Evolutionary conservation across 495 filamentous ascomycete species (phyloP).

Genomic region (Hypoxylon lienhwacheense): DNA sequence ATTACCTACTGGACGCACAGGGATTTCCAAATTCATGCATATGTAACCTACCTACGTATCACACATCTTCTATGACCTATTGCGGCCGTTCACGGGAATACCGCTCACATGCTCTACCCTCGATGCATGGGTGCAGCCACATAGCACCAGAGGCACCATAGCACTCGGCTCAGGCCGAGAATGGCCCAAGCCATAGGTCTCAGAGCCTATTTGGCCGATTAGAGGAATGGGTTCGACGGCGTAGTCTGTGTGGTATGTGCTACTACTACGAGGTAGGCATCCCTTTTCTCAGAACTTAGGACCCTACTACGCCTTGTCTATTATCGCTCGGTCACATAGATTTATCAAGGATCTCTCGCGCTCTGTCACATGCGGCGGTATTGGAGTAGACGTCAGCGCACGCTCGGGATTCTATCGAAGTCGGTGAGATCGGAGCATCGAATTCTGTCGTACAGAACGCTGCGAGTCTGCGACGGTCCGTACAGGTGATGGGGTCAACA

Average conservation of each 20-base stretch:
- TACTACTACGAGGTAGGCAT: slow-evolving; percentile 21
- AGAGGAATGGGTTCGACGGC: slow-evolving; percentile 14
- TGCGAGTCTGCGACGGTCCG: slow-evolving; percentile 18
- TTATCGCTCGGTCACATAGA: slow-evolving; percentile 6
- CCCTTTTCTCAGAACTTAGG: slow-evolving; percentile 18
- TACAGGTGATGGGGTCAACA: slow-evolving; percentile 9
- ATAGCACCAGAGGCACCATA: slow-evolving; percentile 25
- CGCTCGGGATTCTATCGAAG: not conserved
- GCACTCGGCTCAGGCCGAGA: slow-evolving; percentile 42
- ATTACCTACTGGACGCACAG: too few species aligned
- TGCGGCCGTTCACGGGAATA: not conserved
- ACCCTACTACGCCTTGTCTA: slow-evolving; percentile 17
- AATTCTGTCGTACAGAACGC: slow-evolving; percentile 13
- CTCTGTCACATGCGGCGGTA: slow-evolving; percentile 18
- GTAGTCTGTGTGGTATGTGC: too few species aligned
- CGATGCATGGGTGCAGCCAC: slow-evolving; percentile 35
- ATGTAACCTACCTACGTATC: slow-evolving; percentile 10
- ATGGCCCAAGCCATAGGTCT: slow-evolving; percentile 37
- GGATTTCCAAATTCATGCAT: slow-evolving; percentile 20
- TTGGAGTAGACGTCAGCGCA: slow-evolving; percentile 4
- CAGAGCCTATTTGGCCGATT: slow-evolving; percentile 39
- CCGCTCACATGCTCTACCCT: slow-evolving; percentile 31
- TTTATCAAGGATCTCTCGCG: too few species aligned
- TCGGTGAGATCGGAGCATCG: slow-evolving; percentile 8
- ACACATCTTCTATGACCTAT: slow-evolving; percentile 6